Evolutionary conservation across 2,329 filamentous ascomycete genomes (phyloP), one percentile per base, ranked within the genome.

Genomic region (Diaporthe nobilis): DNA sequence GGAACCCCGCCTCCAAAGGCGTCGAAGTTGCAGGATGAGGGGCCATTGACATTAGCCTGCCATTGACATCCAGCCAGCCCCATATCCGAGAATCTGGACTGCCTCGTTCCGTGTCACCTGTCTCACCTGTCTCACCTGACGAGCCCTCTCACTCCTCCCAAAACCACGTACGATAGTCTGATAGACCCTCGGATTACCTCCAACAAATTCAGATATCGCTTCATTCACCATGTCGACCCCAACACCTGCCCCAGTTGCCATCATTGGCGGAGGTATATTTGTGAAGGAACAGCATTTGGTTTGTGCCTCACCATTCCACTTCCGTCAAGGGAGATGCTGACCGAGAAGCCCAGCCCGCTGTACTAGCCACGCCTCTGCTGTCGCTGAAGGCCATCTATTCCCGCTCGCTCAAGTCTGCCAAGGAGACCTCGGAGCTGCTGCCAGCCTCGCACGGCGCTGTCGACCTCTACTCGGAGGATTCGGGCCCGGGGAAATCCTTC

Each of bases 241-340:
- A 2, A 55, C 60, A 39, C 53, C 75, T 55, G 70, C 65, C 57
- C 81, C 85, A 17, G 81, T 86, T 71, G 92, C 92, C 60, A 86
- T 93, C 74, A 88, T 93, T 72, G 92, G 91, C 51, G 89, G 89
- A 77, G 91, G 91, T 79, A 90, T 93, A 79, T 92, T 92, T 79
- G 89, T 89, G 78, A 88, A 88, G 79, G 88, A 89, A 80, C 85
- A 91, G 77, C 91, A 92, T 79, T 84, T 92, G 77, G 88, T 90
- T 79, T 61, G 84, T 76, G n/a, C 44, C 44, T 39, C 22, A 9
- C n/a, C 20, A n/a, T 28, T 5, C 63, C 39, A 22, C 39, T 53
- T 42, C 17, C 34, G n/a, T 15, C 37, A 7, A 25, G 37, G 31
- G 25, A 28, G 28, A 57, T 76, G 39, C 71, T 74, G 37, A 51